Evolutionary conservation across 2,329 filamentous ascomycete genomes (phyloP).

Genomic region (Fusarium napiforme): DNA sequence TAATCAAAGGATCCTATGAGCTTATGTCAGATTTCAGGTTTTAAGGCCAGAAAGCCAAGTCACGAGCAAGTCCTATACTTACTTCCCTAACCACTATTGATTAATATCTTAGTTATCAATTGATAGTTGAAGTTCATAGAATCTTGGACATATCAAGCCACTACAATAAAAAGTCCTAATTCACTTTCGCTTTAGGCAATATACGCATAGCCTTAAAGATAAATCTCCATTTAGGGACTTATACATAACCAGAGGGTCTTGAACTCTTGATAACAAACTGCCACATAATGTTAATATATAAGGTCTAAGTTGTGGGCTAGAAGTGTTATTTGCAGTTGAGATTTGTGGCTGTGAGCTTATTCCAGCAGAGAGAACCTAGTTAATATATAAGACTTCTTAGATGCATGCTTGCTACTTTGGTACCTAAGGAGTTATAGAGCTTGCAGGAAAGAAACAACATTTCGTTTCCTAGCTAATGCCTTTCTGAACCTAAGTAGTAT

Average conservation of each 20-base stretch:
- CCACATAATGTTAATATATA: accelerated
- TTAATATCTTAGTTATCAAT: neutral
- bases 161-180: neutral
- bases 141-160: neutral
- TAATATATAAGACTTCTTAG: neutral
- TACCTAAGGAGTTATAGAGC: neutral
- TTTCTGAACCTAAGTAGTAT: neutral
- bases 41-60: too few relatives aligned
- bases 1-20: neutral
- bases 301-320: too few relatives aligned
- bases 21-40: neutral
- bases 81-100: neutral
- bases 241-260: too few relatives aligned
- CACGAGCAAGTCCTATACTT: neutral
- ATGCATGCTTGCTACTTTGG: neutral
- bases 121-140: neutral
- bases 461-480: neutral
- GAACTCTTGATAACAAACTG: neutral
- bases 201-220: too few relatives aligned
- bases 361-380: too few relatives aligned
- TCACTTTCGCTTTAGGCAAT: neutral
- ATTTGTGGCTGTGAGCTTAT: too few relatives aligned
- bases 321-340: too few relatives aligned
- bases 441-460: neutral
- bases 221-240: too few relatives aligned